phyloP scores from a whole-genome alignment of 2,329 filamentous ascomycete genomes.

The Fusarium torulosum region DNA sequence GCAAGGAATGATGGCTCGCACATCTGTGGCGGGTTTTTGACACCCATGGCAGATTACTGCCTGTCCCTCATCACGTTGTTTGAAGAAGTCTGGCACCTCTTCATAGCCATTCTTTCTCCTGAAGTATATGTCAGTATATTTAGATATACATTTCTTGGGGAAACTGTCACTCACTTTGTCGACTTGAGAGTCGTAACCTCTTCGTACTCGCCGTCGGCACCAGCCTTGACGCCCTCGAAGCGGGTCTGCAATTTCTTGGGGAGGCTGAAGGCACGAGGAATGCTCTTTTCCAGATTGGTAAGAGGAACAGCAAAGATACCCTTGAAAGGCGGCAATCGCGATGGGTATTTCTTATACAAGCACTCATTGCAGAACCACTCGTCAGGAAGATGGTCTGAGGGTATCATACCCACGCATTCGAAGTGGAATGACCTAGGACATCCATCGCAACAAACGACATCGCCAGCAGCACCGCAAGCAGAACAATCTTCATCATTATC shows the following conservation, averaged over 20 bases:
- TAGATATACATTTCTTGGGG: not conserved
- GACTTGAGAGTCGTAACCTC: constrained; percentile 72
- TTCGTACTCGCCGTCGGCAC: constrained; percentile 83
- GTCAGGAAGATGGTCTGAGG: constrained; percentile 74
- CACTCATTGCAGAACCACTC: constrained; percentile 90
- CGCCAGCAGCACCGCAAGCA: constrained; percentile 84
- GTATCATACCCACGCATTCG: constrained; percentile 84
- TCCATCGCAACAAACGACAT: constrained; percentile 92
- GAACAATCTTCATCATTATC: constrained; percentile 94
- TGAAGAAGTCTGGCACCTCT: constrained; percentile 75
- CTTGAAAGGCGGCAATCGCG: constrained; percentile 60
- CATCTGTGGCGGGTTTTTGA: constrained; percentile 70
- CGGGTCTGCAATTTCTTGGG: constrained; percentile 77
- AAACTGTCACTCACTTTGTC: constrained; percentile 68
- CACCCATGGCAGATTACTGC: constrained; percentile 83
- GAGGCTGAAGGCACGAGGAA: constrained; percentile 78
- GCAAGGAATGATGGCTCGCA: constrained; percentile 84
- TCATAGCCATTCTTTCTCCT: constrained; percentile 69
- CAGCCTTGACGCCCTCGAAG: constrained; percentile 84
- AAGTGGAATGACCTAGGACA: constrained; percentile 93
- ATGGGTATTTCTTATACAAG: constrained; percentile 63
- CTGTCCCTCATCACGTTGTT: constrained; percentile 79
- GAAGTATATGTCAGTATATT: constrained; percentile 18
- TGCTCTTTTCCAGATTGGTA: constrained; percentile 73
- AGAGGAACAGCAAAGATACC: constrained; percentile 74